Evolutionary conservation across 768 basidiomycete genomes (phyloP), one percentile per base, ranked within the genome.

Genomic region (Lactifluus pinguis): DNA sequence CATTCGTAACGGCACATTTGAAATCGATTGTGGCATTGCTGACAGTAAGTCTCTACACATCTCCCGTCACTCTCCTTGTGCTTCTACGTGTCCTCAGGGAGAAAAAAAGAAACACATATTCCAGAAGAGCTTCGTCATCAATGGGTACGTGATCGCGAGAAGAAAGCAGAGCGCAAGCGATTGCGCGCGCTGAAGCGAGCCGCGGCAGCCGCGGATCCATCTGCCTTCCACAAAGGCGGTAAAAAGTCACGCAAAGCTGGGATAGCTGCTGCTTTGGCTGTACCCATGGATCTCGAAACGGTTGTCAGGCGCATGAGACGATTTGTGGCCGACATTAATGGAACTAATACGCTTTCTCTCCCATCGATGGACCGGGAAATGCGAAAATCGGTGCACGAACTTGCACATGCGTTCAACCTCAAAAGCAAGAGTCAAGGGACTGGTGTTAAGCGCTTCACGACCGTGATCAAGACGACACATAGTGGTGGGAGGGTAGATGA

Each of bases 111-210:
- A 29, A 80, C 76, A 62, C 6, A 30, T 49, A 66, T 88, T 11
- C 82, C 89, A 0, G 67, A 74, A 1, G 79, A 84, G 6, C 77
- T 97, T 8, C 78, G 76, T 55, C 80, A 73, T 0, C 85, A 83
- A 60, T 97, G 92, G 92, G 81, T 83, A 49, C 80, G 80, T 50
- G 95, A 98, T 69, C 89, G 92, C 2, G 74, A 76, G 54, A 87
- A 85, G 75, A 98, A 97, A 70, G 91, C 91, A 0, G 83, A 85
- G 59, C 71, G 76, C 68, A 95, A 92, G 70, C 79, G 75, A 2
- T 76, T 79, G 15, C 84, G 92, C 0, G 79, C 76, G 1, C 71
- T 79, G 3, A 83, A 79, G 15, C 81, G 81, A 11, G 73, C 86
- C 2, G 75, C 80, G 17, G 74, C 74, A 0, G 83, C 83, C 13